Base-by-base conservation (phyloP, 139 green algal species). In the Closterium sp. region DNA sequence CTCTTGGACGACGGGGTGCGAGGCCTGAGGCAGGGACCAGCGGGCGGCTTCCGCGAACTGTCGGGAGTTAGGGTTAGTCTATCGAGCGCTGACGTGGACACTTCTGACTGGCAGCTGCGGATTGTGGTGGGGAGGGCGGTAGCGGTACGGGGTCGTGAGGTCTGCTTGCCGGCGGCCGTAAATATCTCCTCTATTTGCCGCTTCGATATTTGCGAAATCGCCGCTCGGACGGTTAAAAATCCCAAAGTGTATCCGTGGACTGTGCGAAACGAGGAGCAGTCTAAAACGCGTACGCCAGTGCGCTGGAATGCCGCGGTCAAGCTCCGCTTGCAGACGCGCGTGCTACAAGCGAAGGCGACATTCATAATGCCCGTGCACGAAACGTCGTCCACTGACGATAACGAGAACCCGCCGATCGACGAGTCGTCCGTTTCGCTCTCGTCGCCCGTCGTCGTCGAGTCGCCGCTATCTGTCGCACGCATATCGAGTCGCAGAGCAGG, bases 391-490 rank as follows among this genome's bases (percentile, higher is more conserved):
- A 33, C 83, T 19, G 83, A 86, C 30, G 8, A 86, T 16, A 33
- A 34, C 30, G 83, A 86, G 25, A 86, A 86, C 83, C 83, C 83
- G n/a, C 83, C 83, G 25, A 33, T 33, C n/a, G 83, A 86, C 83
- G 83, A 86, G 83, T 86, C 83, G 83, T 33, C 30, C 83, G 83
- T 86, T 28, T 76, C 55, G n/a, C 83, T 86, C n/a, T 32, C 83
- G 83, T 86, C 83, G 0, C 83, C 30, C 0, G 83, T 33, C 8
- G n/a, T 34, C 30, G 83, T 86, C n/a, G n/a, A 32, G 0, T 86
- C 83, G 30, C 30, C 83, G 83, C 30, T 76, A 2, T 76, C 55
- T 16, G 55, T 76, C 55, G 55, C 83, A 9, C 83, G 83, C 30
- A 86, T 86, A 23, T 86, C 83, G n/a, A 86, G 30, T 12, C 83